Evolutionary conservation across 2,329 filamentous ascomycete genomes (phyloP), one percentile per base, ranked within the genome.

Genomic region (Botrytis byssoidea): DNA sequence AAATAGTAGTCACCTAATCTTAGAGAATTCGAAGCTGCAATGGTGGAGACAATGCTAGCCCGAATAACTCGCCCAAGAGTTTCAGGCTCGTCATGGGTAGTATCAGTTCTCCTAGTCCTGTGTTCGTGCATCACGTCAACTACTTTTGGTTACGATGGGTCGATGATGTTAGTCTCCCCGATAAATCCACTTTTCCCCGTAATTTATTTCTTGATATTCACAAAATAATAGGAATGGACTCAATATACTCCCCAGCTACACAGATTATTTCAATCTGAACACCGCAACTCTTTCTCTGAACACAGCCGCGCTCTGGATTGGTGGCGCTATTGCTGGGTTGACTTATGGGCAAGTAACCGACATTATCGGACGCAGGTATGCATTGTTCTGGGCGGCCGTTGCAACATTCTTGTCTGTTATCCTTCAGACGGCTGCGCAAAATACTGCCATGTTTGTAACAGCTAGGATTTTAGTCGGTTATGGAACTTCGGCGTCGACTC

Each of bases 221-320:
- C 35, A 20, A 42, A 25, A 18, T 35, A 4, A 42, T 37, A 70
- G 71, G 71, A 89, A 89, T 74, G 86, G 85, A 0, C 82, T 90
- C 32, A 87, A 88, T 73, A 89, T 90, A 73, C 79, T 90, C 18
- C 87, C 87, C 0, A 85, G 84, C 0, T 90, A 89, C 78, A 85
- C 83, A 0, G 83, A 87, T 59, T 89, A 89, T 78, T 89, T 90
- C 80, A 76, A 83, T 9, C 84, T 89, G 16, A 88, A 81, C 25
- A 80, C 85, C 1, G 84, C 85, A 0, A 88, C 87, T 0, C 85
- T 83, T 0, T 86, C 85, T 5, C 82, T 90, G 12, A 88, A 88
- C 75, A 89, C 86, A 5, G 85, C 87, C 0, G 85, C 86, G 1
- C 83, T 86, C 20, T 89, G 85, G 78, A 85, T 89, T 66, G 87